phyloP scores from a whole-genome alignment of 371 early-diverging fungal genomes.

The Mucor mucedo region DNA sequence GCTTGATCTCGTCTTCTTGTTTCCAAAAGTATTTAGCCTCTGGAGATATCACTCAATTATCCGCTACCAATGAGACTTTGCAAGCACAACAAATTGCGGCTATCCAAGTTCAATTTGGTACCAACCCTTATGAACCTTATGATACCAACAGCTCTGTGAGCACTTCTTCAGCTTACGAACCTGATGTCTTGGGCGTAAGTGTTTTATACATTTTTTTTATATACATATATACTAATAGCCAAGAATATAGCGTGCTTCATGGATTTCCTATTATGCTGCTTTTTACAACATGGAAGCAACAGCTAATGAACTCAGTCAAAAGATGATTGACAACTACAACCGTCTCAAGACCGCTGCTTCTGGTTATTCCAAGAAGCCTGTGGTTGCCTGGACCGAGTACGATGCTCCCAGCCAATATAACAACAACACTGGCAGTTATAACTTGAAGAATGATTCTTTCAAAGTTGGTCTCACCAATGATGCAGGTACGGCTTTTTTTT shows the following conservation, averaged over 20 bases:
- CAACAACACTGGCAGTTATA: conserved; percentile 72
- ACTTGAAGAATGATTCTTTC: conserved; percentile 60
- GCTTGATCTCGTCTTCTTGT: conserved; percentile 68
- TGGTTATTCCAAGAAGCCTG: conserved; percentile 56
- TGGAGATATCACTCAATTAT: conserved; percentile 32
- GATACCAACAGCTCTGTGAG: conserved; percentile 37
- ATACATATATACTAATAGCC: not conserved
- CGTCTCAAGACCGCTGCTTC: conserved; percentile 60
- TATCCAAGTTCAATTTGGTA: conserved; percentile 55
- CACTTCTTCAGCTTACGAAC: conserved; percentile 39
- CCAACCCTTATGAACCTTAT: conserved; percentile 17
- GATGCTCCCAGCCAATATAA: conserved; percentile 67
- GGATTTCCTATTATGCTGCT: conserved; percentile 78
- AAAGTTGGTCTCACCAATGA: conserved; percentile 66
- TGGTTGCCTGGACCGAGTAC: conserved; percentile 73
- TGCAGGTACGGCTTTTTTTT: conserved; percentile 52
- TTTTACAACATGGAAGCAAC: conserved; percentile 73
- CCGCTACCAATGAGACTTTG: conserved; percentile 48
- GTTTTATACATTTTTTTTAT: not conserved
- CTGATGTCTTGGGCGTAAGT: conserved; percentile 65
- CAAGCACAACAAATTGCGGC: conserved; percentile 41
- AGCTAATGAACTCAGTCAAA: conserved; percentile 60
- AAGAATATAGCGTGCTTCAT: conserved; percentile 64
- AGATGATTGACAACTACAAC: conserved; percentile 71
- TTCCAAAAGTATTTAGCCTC: conserved; percentile 58